phyloP scores from a whole-genome alignment of 2,329 filamentous ascomycete species.

The Xylariaceae sp. region DNA sequence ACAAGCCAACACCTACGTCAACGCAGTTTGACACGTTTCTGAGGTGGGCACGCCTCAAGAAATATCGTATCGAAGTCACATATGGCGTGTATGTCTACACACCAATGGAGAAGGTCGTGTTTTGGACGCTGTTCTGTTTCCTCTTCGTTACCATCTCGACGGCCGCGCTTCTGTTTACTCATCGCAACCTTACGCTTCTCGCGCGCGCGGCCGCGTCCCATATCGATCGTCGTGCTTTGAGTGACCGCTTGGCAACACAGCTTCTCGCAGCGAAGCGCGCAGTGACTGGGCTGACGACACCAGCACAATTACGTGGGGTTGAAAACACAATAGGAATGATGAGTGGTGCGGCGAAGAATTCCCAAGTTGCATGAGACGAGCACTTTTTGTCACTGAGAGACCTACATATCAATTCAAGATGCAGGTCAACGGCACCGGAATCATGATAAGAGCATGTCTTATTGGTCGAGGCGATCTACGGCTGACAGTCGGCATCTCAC shows the following conservation, averaged over 20 bases:
- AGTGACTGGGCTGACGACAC: constrained; percentile 9
- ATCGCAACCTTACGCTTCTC: constrained; percentile 67
- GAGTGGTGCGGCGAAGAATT: constrained; percentile 20
- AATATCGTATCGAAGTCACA: constrained; percentile 83
- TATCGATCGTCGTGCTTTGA: not conserved
- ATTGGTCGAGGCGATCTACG: no score
- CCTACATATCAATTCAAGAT: not conserved
- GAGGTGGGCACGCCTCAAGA: constrained; percentile 75
- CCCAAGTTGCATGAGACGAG: constrained; percentile 31
- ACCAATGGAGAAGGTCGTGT: constrained; percentile 76
- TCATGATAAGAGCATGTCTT: no score
- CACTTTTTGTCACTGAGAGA: not conserved
- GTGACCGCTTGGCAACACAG: not conserved
- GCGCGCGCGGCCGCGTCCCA: constrained; percentile 39
- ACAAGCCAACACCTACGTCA: constrained; percentile 24
- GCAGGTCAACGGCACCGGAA: no score
- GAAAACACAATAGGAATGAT: constrained; percentile 4
- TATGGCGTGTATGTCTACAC: constrained; percentile 82
- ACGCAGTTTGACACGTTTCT: constrained; percentile 48
- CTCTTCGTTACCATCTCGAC: constrained; percentile 72
- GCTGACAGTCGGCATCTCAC: no score
- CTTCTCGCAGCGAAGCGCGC: constrained; percentile 3
- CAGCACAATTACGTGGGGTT: not conserved
- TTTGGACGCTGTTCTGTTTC: constrained; percentile 76
- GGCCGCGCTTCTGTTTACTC: constrained; percentile 72